phyloP scores from a whole-genome alignment of 83 land plant species.

The Picea abies region DNA sequence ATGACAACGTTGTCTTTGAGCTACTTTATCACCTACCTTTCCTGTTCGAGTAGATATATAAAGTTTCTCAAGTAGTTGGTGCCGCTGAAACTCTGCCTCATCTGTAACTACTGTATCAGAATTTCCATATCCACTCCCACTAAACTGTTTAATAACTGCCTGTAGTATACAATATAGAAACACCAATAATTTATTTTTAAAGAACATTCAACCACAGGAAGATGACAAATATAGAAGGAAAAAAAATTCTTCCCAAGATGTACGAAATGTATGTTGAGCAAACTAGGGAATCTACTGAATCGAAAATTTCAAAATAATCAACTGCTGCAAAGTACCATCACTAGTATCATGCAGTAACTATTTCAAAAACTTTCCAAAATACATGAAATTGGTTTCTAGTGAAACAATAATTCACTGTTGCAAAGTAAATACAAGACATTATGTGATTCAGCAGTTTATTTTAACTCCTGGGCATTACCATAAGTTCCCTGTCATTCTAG shows the following conservation, averaged over 20 bases:
- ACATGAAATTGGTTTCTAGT: neutral
- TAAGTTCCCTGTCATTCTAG: no score
- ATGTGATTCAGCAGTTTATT: no score
- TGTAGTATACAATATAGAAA: constrained; percentile 23
- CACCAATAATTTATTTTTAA: neutral
- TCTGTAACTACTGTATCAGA: constrained; percentile 72
- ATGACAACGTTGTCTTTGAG: neutral
- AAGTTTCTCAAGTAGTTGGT: constrained; percentile 77
- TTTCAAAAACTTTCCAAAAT: neutral
- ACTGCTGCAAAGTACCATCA: neutral
- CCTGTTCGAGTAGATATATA: constrained; percentile 74
- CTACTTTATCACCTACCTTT: constrained; percentile 35
- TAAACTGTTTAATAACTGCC: constrained; percentile 82
- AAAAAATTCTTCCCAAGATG: neutral
- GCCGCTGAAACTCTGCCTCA: constrained; percentile 77
- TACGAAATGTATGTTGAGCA: neutral
- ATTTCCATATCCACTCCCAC: constrained; percentile 57
- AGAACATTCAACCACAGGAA: constrained; percentile 2
- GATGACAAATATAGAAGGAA: neutral
- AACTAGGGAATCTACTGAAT: no score
- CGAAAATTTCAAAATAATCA: neutral
- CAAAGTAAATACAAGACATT: no score
- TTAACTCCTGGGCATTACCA: no score
- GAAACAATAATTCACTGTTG: no score
- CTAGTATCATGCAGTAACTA: neutral